Evolutionary conservation across 495 filamentous ascomycete genomes (phyloP).

Genomic region (Bacidia rubella): DNA sequence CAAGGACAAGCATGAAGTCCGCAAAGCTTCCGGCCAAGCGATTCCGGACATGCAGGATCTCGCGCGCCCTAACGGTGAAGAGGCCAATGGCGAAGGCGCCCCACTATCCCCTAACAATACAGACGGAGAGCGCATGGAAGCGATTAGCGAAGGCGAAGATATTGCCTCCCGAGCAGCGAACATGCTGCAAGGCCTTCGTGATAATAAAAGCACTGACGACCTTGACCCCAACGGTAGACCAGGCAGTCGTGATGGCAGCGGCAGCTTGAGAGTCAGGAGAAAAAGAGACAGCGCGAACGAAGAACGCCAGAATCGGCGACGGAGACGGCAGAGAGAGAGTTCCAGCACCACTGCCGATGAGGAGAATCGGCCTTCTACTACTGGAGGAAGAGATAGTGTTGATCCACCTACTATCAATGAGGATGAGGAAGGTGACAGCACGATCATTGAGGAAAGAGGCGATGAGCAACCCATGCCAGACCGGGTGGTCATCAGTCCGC

Average conservation of each 20-base stretch:
- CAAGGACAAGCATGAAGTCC: conserved; percentile 85
- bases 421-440: conserved; percentile 4
- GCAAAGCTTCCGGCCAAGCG: conserved; percentile 73
- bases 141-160: conserved; percentile 50
- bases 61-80: conserved; percentile 18
- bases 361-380: conserved; percentile 21
- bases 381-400: conserved; percentile 28
- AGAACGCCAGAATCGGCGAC: conserved; percentile 45
- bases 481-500: conserved; percentile 29
- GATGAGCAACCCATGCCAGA: conserved; percentile 17
- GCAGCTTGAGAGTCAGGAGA: conserved; percentile 41
- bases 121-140: conserved; percentile 24
- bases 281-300: conserved; percentile 57
- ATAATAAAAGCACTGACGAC: conserved; percentile 40
- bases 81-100: conserved; percentile 14
- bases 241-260: conserved; percentile 27
- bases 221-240: conserved; percentile 30
- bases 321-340: conserved; percentile 30
- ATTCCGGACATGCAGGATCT: conserved; percentile 48
- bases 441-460: conserved; percentile 7
- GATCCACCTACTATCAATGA: conserved; percentile 11
- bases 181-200: conserved; percentile 65
- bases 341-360: conserved; percentile 24
- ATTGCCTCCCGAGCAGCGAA: conserved; percentile 72
- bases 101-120: conserved; percentile 17